Base-by-base conservation (phyloP, 164 flowering plant species). In the Paratinospora sagittata region DNA sequence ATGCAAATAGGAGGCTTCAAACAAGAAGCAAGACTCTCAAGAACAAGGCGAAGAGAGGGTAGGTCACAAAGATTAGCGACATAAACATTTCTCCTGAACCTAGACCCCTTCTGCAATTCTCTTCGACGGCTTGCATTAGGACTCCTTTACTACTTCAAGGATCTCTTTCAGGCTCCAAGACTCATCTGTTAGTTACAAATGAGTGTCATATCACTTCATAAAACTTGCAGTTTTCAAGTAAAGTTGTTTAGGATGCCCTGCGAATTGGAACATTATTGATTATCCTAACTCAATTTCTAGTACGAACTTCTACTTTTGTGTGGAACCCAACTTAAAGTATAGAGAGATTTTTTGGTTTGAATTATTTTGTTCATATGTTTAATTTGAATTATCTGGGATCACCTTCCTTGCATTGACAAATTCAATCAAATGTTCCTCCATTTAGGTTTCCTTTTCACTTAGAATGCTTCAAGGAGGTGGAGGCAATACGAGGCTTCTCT, bases 381-480 rank as follows among this genome's bases (percentile, higher is more conserved):
- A n/a, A 19, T 52, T 52, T 52, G 8, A 45, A 70, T 24, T 39
- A 6, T 41, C 24, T 14, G 55, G 14, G 7, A 27, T 23, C 24
- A 8, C 27, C n/a, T 69, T 34, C 27, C 24, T 24, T 43, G 57
- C 41, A 9, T 67, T 55, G 2, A 30, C 10, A 23, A 26, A 3
- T 14, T 55, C 27, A 19, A 37, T 55, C 19, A 58, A 66, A 72
- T 19, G 19, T 57, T 60, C 23, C 66, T 47, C 8, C 37, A 52
- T 72, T 65, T 69, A 78, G 81, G 76, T 78, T 70, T 66, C 66
- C 62, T n/a, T 78, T 45, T 68, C 81, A 72, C 55, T 78, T 73
- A 69, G 63, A 66, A 72, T 78, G 81, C 78, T 78, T 65, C 71
- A 63, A 61, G 78, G 81, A 69, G 76, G 76, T 45, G 76, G 76